These are phyloP conservation scores for Maudiozyma saulgeensis DNA, from an alignment of 805 yeast species.

Conservation along the genomic window DNA sequence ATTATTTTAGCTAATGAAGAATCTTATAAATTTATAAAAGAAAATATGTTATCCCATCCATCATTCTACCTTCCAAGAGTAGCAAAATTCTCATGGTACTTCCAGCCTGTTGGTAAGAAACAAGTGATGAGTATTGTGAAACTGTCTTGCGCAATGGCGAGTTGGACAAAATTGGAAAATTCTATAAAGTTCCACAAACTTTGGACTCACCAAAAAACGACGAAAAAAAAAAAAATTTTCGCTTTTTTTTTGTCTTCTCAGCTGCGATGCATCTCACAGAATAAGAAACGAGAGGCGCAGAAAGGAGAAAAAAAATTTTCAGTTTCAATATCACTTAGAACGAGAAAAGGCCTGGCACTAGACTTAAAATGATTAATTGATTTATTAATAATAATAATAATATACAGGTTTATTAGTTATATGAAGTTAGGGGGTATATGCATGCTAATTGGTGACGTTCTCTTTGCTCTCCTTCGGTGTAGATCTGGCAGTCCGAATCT, in stretches of 20 bases:
- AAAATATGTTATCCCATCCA: not conserved
- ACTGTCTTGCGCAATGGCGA: too few relatives aligned
- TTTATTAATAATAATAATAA: not conserved
- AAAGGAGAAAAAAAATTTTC: not conserved
- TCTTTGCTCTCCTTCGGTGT: constrained; percentile 1
- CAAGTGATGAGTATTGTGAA: too few relatives aligned
- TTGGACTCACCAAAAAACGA: not conserved
- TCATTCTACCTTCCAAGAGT: not conserved
- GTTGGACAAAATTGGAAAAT: too few relatives aligned
- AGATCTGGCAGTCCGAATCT: constrained; percentile 29
- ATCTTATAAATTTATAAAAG: not conserved
- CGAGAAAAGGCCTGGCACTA: not conserved
- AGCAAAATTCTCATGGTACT: too few relatives aligned
- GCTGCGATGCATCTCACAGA: not conserved
- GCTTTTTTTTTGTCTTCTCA: not conserved
- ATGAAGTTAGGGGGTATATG: not conserved
- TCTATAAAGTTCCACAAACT: constrained; percentile 1
- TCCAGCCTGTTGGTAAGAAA: too few relatives aligned
- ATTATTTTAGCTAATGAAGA: too few relatives aligned
- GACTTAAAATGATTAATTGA: too few relatives aligned
- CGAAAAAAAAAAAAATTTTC: not conserved
- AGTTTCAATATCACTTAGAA: not conserved
- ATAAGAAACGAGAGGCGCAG: not conserved
- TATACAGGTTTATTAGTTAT: not conserved
- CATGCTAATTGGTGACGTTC: not conserved